These are phyloP conservation scores for Dioscorea cayenensis DNA, from an alignment of 116 monocot genomes.

Conservation along the genomic window DNA sequence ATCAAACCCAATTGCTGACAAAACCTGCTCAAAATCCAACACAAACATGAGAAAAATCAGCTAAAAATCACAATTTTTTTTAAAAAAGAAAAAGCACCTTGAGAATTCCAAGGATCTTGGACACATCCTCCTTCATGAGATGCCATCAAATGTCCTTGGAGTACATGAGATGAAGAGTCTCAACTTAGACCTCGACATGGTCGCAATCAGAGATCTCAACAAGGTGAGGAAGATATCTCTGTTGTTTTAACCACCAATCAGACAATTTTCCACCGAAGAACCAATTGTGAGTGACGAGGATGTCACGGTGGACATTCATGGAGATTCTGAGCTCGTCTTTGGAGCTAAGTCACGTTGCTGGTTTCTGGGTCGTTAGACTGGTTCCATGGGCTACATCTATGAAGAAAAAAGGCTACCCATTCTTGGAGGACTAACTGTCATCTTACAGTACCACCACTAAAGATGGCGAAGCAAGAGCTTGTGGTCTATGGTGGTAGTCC, in stretches of 20 bases:
- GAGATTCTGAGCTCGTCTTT: constrained; percentile 60
- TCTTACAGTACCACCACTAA: constrained; percentile 12
- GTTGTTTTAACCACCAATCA: constrained; percentile 79
- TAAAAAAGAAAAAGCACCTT: constrained; percentile 25
- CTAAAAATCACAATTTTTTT: no score
- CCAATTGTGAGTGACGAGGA: constrained; percentile 68
- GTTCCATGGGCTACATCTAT: constrained; percentile 53
- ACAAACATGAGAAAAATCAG: not conserved
- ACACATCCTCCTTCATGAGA: constrained; percentile 73
- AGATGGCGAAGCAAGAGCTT: constrained; percentile 1
- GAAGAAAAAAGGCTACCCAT: constrained; percentile 38
- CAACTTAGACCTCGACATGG: constrained; percentile 83
- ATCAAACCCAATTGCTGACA: constrained; percentile 70
- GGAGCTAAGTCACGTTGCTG: constrained; percentile 72
- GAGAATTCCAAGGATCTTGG: constrained; percentile 72
- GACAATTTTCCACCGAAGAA: constrained; percentile 89
- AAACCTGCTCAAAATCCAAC: constrained; percentile 28
- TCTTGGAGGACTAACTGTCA: constrained; percentile 46
- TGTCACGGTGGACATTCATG: constrained; percentile 65
- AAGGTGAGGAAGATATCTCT: constrained; percentile 57
- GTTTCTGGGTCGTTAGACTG: constrained; percentile 59
- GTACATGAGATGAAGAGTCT: constrained; percentile 94
- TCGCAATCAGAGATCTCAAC: constrained; percentile 99
- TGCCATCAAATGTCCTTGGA: constrained; percentile 67
- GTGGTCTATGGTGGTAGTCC: constrained; percentile 47